A percentile compares a stretch with the other conserved stretches of the same genome.
These are phyloP conservation scores for Pharus latifolius DNA, from an alignment of 176 grass and related monocot species.

Conservation along the genomic window DNA sequence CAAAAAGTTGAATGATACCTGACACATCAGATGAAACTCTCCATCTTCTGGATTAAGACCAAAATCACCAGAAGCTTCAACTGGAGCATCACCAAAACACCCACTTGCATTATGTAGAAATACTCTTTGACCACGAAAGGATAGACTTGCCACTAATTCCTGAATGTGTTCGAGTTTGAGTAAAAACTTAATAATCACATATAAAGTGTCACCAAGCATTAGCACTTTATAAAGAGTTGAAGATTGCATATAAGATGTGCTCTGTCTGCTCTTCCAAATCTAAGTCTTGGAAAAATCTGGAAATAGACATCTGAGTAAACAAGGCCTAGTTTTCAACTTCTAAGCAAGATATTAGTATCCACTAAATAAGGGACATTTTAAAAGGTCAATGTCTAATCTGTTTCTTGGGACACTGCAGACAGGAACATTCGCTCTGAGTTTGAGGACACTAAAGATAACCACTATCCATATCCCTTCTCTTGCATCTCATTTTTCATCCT, in stretches of 20 bases:
- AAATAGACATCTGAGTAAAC: not conserved
- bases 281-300: not conserved
- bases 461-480: not conserved
- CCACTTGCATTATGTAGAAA: slow-evolving; percentile 98
- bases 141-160: slow-evolving; percentile 70
- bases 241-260: not conserved
- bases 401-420: slow-evolving; percentile 11
- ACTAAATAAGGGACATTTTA: not conserved
- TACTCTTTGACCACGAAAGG: slow-evolving; percentile 94
- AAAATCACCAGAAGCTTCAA: slow-evolving; percentile 97
- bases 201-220: not conserved
- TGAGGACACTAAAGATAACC: not conserved
- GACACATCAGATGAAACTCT: slow-evolving; percentile 99
- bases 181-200: slow-evolving; percentile 22
- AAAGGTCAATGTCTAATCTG: not conserved
- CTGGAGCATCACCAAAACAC: slow-evolving; percentile 85
- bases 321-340: not conserved
- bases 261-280: not conserved
- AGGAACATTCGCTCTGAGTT: not conserved
- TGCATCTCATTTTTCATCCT: not conserved
- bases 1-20: slow-evolving; percentile 37
- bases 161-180: slow-evolving; percentile 28
- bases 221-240: slow-evolving; percentile 7
- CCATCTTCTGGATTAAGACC: slow-evolving; percentile 91
- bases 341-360: not conserved